A percentile compares a stretch with the other conserved stretches of the same genome.
Conservation (phyloP, 148 eudicot species). For the Nepenthes gracilis region DNA sequence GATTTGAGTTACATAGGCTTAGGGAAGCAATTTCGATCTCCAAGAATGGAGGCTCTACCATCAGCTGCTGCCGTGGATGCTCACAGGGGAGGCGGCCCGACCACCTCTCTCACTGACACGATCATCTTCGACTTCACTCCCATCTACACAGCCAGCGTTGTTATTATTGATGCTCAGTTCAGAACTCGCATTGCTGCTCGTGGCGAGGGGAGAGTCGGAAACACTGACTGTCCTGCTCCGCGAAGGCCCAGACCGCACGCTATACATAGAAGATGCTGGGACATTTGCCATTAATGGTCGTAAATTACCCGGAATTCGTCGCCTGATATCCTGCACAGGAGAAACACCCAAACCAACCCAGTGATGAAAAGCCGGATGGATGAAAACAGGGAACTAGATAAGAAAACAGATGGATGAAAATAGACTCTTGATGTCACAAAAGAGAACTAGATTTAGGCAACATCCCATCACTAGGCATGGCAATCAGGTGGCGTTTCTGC, state of each 20-base stretch:
- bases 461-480: no score
- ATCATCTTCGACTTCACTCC: conserved; percentile 13
- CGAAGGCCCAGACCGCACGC: conserved; percentile 81
- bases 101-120: conserved; percentile 18
- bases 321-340: conserved; percentile 67
- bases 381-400: not conserved
- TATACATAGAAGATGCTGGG: conserved; percentile 97
- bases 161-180: conserved; percentile 65
- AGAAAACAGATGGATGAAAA: no score
- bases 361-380: not conserved
- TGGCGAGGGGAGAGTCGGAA: conserved; percentile 92
- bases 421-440: no score
- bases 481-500: no score
- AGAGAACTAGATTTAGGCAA: no score
- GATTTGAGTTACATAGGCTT: no score
- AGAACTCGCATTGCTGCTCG: conserved; percentile 93
- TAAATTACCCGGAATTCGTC: conserved; percentile 72
- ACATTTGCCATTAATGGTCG: conserved; percentile 91
- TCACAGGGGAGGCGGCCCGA: not conserved
- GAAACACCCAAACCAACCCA: conserved; percentile 1
- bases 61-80: no score
- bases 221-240: conserved; percentile 63
- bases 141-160: conserved; percentile 44
- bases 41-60: no score
- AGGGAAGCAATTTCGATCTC: no score